phyloP scores from a whole-genome alignment of 176 grass and related monocot species.

The Elymus sibiricus region DNA sequence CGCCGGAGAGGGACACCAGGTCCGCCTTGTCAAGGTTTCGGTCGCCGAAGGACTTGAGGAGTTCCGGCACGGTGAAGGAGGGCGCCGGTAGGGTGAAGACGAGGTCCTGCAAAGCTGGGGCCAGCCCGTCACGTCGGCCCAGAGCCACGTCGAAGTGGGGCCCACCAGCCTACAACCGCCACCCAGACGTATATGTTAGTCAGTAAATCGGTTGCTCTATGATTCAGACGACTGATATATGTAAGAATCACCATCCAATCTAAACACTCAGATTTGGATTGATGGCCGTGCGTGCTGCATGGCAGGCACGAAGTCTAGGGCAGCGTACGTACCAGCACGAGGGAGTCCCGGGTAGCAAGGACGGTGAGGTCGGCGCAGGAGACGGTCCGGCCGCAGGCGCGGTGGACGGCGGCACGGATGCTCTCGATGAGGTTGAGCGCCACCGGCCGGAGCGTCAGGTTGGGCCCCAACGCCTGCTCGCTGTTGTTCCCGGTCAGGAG shows the following conservation, averaged over 20 bases:
- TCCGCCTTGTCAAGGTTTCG: constrained; percentile 14
- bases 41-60: neutral
- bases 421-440: constrained; percentile 27
- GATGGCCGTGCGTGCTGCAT: no score
- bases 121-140: constrained; percentile 19
- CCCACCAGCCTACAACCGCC: neutral
- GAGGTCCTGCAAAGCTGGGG: neutral
- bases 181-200: no score
- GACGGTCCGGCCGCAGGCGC: constrained; percentile 15
- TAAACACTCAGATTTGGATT: no score
- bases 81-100: constrained; percentile 17
- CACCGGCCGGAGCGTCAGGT: constrained; percentile 25
- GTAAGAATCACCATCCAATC: no score
- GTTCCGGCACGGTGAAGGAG: neutral
- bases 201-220: no score
- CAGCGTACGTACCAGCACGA: neutral
- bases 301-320: no score
- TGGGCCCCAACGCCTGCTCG: constrained; percentile 19
- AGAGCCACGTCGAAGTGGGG: constrained; percentile 36
- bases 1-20: constrained; percentile 59
- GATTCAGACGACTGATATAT: no score
- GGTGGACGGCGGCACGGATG: constrained; percentile 17
- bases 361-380: constrained; percentile 48
- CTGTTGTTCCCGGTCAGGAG: constrained; percentile 15
- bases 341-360: constrained; percentile 36